Evolutionary conservation across 805 yeast species (phyloP).

Genomic region (Spathaspora passalidarum): DNA sequence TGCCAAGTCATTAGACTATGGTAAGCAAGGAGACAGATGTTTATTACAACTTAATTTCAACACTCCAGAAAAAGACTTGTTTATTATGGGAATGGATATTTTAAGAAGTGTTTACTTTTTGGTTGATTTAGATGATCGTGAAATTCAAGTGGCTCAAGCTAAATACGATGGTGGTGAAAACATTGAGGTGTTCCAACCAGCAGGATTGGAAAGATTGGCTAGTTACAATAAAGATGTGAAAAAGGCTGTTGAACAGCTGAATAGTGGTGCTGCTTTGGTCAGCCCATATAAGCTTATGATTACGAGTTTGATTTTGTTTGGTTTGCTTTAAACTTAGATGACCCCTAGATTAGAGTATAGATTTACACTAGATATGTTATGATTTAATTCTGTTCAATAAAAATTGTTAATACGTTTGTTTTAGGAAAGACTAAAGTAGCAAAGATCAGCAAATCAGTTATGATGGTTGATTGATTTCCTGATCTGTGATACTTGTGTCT

Average conservation of each 20-base stretch:
- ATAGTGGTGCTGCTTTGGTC: background rate
- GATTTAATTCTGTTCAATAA: background rate
- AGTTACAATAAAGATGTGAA: background rate
- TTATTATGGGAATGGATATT: constrained; percentile 60
- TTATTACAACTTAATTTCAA: background rate
- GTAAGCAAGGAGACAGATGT: background rate
- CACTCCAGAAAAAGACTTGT: constrained; percentile 7
- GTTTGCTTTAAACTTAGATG: background rate
- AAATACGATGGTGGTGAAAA: constrained; percentile 27
- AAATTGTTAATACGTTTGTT: too few relatives aligned
- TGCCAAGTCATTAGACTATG: constrained; percentile 3
- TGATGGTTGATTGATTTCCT: too few relatives aligned
- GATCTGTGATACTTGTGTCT: too few relatives aligned
- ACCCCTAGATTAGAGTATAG: background rate
- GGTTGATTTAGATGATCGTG: constrained; percentile 55
- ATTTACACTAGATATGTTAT: background rate
- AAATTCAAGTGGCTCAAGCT: constrained; percentile 49
- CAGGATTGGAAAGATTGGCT: background rate
- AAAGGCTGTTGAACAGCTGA: background rate
- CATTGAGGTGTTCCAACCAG: constrained; percentile 32
- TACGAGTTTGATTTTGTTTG: background rate
- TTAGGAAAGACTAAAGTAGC: background rate
- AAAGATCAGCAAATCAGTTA: too few relatives aligned
- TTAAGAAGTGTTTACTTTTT: constrained; percentile 62
- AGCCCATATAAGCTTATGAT: background rate